phyloP scores from a whole-genome alignment of 2,329 filamentous ascomycete genomes.

The Rachicladosporium sp. region DNA sequence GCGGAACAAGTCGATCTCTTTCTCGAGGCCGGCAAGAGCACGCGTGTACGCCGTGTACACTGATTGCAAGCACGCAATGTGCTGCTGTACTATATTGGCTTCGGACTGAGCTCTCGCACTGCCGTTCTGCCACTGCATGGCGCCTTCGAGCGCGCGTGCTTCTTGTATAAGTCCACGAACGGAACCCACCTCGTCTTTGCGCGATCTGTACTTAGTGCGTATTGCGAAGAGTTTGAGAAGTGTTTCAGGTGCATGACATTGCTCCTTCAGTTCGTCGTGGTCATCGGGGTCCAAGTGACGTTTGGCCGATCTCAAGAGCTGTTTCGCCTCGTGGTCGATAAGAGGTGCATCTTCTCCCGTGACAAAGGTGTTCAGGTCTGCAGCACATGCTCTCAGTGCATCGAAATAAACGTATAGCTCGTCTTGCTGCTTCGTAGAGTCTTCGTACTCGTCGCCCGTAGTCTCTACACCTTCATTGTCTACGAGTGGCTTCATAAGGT shows the following conservation, averaged over 20 bases:
- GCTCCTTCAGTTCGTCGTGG: slow-evolving; percentile 42
- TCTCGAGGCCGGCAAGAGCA: slow-evolving; percentile 41
- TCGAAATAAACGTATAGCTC: slow-evolving; percentile 80
- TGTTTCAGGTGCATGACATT: slow-evolving; percentile 63
- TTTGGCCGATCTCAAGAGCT: slow-evolving; percentile 15
- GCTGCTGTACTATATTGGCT: slow-evolving; percentile 48
- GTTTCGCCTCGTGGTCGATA: slow-evolving; percentile 58
- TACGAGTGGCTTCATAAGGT: slow-evolving; percentile 62
- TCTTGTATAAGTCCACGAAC: slow-evolving; percentile 59
- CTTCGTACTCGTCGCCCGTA: slow-evolving; percentile 81
- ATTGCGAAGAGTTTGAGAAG: slow-evolving; percentile 37
- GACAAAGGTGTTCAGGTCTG: slow-evolving; percentile 66
- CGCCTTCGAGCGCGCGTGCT: slow-evolving; percentile 50
- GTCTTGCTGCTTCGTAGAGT: slow-evolving; percentile 78
- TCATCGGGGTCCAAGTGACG: slow-evolving; percentile 35
- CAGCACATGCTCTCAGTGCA: slow-evolving; percentile 59
- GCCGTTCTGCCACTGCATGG: slow-evolving; percentile 46
- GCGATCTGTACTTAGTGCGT: slow-evolving; percentile 33
- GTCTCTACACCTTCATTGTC: slow-evolving; percentile 69
- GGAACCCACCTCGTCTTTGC: slow-evolving; percentile 47
- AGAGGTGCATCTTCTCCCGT: slow-evolving; percentile 67
- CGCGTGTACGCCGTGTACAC: slow-evolving; percentile 43
- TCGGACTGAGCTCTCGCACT: slow-evolving; percentile 50
- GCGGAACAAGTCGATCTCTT: slow-evolving; percentile 65
- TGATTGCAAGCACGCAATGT: slow-evolving; percentile 49